Percentiles rank a stretch among this genome's conserved stretches.
These are phyloP conservation scores for Rhizopogon roseolus DNA, from an alignment of 768 basidiomycete genomes.

Conservation along the genomic window DNA sequence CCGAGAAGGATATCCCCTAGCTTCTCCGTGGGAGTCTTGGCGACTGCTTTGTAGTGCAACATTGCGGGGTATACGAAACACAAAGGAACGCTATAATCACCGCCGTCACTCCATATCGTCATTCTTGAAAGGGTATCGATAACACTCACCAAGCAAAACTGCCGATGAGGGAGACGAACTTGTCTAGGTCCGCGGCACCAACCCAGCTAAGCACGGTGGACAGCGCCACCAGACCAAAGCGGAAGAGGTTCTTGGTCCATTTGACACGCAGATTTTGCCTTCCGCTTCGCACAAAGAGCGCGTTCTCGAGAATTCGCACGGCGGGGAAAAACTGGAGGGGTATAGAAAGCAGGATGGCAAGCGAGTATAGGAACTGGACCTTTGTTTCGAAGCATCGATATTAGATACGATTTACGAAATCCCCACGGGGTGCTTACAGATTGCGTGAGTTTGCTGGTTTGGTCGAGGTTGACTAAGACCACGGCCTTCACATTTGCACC, in stretches of 20 bases:
- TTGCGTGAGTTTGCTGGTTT: constrained; percentile 82
- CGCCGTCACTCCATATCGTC: constrained; percentile 5
- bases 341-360: constrained; percentile 88
- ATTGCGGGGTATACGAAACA: constrained; percentile 94
- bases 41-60: constrained; percentile 86
- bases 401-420: not conserved
- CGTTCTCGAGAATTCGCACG: constrained; percentile 95
- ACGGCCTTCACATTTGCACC: constrained; percentile 88
- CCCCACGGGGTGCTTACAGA: constrained; percentile 47
- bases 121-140: not conserved
- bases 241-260: constrained; percentile 94
- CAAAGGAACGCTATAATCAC: constrained; percentile 67
- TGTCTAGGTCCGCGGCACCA: constrained; percentile 88
- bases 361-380: constrained; percentile 85
- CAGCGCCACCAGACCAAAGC: constrained; percentile 67
- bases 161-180: constrained; percentile 91
- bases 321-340: constrained; percentile 98
- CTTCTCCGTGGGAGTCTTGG: constrained; percentile 64
- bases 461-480: constrained; percentile 89
- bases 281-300: constrained; percentile 83
- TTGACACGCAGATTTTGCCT: constrained; percentile 80
- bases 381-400: constrained; percentile 16
- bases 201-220: constrained; percentile 80
- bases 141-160: constrained; percentile 83
- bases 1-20: constrained; percentile 67